Base-by-base conservation (phyloP, 306 rosid genomes). In the Parietaria judaica region DNA sequence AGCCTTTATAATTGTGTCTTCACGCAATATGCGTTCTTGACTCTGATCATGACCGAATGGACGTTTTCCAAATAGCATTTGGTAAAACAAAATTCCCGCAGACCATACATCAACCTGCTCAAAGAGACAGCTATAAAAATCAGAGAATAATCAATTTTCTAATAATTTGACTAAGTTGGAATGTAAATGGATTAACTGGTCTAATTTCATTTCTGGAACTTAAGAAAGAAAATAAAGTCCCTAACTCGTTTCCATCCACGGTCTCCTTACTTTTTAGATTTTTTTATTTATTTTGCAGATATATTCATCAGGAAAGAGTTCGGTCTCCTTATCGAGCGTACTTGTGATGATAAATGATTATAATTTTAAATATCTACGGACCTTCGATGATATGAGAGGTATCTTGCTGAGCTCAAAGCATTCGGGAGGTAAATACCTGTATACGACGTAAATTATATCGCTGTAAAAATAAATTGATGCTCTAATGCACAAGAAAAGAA, bases 71-170 rank as follows among this genome's bases (percentile, higher is more conserved):
- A 88, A 88, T 67, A 94, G 94, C 95, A 94, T 88, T 86, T 94
- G 99, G 73, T 86, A 94, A 66, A 88, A 74, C 60, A 94, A 63
- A 71, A 94, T 75, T 61, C 99, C 95, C 14, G 89, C 95, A 14
- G 97, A 94, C 99, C 99, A 94, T 48, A 94, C 99, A 78, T 94
- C 99, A 65, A 94, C 97, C 99, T 88, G 84, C 59, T 76, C 72
- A 72, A 70, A 36, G 57, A 77, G 66, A 60, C 11, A 31, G 37
- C n/a, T 44, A 2, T 23, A 23, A 23, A 23, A 23, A 23, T 23
- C 31, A 23, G 31, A 23, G 31, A 23, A 23, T 23, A 23, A 0
- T 23, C 31, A 23, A 23, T 23, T 23, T 23, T 23, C 31, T 23
- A 23, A 23, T 23, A 23, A 23, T 23, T 23, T 23, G 31, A 23